Base-by-base conservation (phyloP, 805 yeast species). In the Candida glaebosa region DNA sequence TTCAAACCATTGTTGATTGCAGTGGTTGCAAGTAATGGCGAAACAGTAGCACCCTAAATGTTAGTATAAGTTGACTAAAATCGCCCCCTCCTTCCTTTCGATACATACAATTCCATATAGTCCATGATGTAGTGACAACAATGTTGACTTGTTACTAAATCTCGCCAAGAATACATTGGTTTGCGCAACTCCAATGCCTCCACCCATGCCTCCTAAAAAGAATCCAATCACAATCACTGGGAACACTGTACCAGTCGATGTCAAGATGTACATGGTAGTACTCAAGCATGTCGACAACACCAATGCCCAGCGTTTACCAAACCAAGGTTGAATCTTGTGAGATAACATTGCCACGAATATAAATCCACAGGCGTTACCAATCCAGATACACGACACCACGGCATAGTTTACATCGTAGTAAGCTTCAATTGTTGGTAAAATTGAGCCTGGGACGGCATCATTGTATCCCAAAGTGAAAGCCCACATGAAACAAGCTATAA, bases 401-500 rank as follows among this genome's bases (percentile, higher is more conserved):
- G 61, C 45, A 39, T 60, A 60, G 37, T 40, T 41, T 36, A 58
- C 55, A 19, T 42, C 25, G 45, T 56, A 60, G 43, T 53, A 51
- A 17, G 36, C 44, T 32, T 58, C 61, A 7, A 60, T 57, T 34
- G 47, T 45, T 2, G 62, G 63, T 34, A 60, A 48, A 20, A 60
- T 46, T 3, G 57, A 61, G 34, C 65, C 63, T 0, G 62, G 62
- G 2, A 59, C 55, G 17, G 58, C 63, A 39, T 60, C 65, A 17
- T 51, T 42, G 39, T 52, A 51, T 1, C 63, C 65, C 12, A 48
- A 41, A 12, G 49, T 33, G 25, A 54, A 47, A 4, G 42, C 19
- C 63, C 62, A 58, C 2, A 46, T 14, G 3, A 54, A 42, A 16
- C 46, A 40, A 8, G 53, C 46, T 9, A 46, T 31, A 24, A 56